phyloP scores from a whole-genome alignment of 2,329 filamentous ascomycete species.

The Epichloe glyceriae region DNA sequence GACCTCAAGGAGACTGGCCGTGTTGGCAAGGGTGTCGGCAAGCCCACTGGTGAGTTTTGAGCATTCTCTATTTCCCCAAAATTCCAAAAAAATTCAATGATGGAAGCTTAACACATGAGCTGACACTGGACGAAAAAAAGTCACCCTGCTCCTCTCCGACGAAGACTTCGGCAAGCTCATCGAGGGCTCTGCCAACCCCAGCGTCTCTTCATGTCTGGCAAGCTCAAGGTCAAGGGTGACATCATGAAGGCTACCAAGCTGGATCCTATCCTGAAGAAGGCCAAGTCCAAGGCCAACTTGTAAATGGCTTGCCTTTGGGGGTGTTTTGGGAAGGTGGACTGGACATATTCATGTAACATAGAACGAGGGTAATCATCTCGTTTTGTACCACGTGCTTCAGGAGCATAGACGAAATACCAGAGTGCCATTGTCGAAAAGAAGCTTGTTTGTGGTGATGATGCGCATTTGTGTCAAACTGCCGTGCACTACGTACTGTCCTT shows the following conservation, averaged over 20 bases:
- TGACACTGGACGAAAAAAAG: conserved; percentile 27
- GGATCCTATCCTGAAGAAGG: conserved; percentile 83
- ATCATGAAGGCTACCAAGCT: conserved; percentile 98
- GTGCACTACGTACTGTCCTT: too few relatives aligned
- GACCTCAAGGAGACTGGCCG: conserved; percentile 84
- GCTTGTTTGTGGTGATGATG: not conserved
- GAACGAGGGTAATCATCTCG: not conserved
- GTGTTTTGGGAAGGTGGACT: not conserved
- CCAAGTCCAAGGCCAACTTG: conserved; percentile 72
- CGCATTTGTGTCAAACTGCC: too few relatives aligned
- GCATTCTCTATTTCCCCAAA: not conserved
- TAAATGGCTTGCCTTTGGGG: conserved; percentile 28
- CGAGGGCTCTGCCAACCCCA: conserved; percentile 81
- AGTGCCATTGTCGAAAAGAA: not conserved
- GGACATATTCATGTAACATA: conserved; percentile 1
- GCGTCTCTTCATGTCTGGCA: conserved; percentile 93
- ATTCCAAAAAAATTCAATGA: not conserved
- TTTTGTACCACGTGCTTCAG: conserved; percentile 6
- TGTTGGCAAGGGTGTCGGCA: conserved; percentile 65
- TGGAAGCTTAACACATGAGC: not conserved
- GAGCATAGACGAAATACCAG: conserved; percentile 9
- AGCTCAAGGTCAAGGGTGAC: conserved; percentile 96
- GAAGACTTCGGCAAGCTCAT: conserved; percentile 77
- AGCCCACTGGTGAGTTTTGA: conserved; percentile 59
- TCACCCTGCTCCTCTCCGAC: conserved; percentile 76